These are phyloP conservation scores for Diaporthe batatas DNA, from an alignment of 2,329 filamentous ascomycete species.

Conservation along the genomic window DNA sequence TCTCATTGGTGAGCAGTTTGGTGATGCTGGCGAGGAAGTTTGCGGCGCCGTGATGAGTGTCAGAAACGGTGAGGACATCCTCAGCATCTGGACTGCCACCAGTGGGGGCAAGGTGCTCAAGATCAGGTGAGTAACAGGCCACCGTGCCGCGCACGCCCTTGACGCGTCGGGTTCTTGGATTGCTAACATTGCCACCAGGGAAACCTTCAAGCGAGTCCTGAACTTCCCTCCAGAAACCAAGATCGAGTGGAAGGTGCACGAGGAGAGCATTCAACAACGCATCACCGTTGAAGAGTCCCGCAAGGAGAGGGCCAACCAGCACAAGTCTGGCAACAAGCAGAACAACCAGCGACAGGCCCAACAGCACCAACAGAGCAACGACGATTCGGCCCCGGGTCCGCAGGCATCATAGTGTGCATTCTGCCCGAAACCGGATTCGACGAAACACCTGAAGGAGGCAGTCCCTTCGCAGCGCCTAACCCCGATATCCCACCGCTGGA, in stretches of 20 bases:
- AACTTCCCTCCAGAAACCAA: conserved; percentile 89
- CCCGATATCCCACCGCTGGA: conserved; percentile 1
- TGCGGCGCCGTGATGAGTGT: conserved; percentile 96
- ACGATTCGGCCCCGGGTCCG: conserved; percentile 21
- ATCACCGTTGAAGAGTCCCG: conserved; percentile 91
- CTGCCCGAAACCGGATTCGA: not conserved
- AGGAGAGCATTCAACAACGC: conserved; percentile 93
- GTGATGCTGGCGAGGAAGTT: conserved; percentile 91
- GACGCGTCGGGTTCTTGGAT: not conserved
- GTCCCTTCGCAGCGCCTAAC: not conserved
- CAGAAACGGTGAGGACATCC: conserved; percentile 93
- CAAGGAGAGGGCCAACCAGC: conserved; percentile 79
- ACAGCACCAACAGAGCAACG: conserved; percentile 40
- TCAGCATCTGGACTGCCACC: conserved; percentile 97
- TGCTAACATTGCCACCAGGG: conserved; percentile 65
- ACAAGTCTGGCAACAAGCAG: conserved; percentile 53
- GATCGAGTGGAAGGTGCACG: conserved; percentile 95
- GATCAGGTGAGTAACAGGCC: conserved; percentile 77
- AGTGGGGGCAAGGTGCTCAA: conserved; percentile 95
- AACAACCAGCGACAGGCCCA: conserved; percentile 48
- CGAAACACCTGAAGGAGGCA: not conserved
- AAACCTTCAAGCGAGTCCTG: conserved; percentile 93
- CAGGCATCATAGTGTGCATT: conserved; percentile 38
- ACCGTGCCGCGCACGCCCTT: conserved; percentile 3
- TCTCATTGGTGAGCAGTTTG: conserved; percentile 93